A percentile compares a stretch with the other conserved stretches of the same genome.
Evolutionary conservation across 2,329 filamentous ascomycete species (phyloP).

Genomic region (Pseudocercospora cruenta): DNA sequence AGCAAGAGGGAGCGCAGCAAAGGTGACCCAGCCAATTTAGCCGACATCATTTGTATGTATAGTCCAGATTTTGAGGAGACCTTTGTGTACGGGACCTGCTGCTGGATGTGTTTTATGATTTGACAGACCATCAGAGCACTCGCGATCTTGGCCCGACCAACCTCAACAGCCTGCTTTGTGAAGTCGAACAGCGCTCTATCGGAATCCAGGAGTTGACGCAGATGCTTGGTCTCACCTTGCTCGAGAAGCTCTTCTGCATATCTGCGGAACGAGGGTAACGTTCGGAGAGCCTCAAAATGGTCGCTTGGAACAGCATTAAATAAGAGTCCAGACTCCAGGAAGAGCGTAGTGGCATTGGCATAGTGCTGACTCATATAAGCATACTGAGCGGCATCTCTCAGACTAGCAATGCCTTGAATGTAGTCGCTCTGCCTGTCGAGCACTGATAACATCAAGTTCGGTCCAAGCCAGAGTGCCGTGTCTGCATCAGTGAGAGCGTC

Average conservation of each 20-base stretch:
- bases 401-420: conserved; percentile 73
- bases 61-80: conserved; percentile 49
- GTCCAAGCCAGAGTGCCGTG: conserved; percentile 64
- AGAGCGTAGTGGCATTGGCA: conserved; percentile 72
- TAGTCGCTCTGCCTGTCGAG: conserved; percentile 76
- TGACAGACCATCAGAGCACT: conserved; percentile 45
- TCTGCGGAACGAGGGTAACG: conserved; percentile 68
- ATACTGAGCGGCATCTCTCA: conserved; percentile 67
- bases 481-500: conserved; percentile 64
- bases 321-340: conserved; percentile 51
- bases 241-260: conserved; percentile 37
- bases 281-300: conserved; percentile 69
- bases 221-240: conserved; percentile 33
- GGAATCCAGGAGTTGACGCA: conserved; percentile 62
- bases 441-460: conserved; percentile 63
- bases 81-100: conserved; percentile 42
- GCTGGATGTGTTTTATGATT: conserved; percentile 43
- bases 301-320: conserved; percentile 56
- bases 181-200: conserved; percentile 59
- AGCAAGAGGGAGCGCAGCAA: conserved; percentile 59
- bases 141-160: conserved; percentile 46
- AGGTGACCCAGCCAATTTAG: conserved; percentile 57
- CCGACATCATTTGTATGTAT: conserved; percentile 64
- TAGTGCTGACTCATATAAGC: conserved; percentile 87
- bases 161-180: conserved; percentile 41